Evolutionary conservation across 768 basidiomycete genomes (phyloP).

Genomic region (Leccinellum rugosiceps): DNA sequence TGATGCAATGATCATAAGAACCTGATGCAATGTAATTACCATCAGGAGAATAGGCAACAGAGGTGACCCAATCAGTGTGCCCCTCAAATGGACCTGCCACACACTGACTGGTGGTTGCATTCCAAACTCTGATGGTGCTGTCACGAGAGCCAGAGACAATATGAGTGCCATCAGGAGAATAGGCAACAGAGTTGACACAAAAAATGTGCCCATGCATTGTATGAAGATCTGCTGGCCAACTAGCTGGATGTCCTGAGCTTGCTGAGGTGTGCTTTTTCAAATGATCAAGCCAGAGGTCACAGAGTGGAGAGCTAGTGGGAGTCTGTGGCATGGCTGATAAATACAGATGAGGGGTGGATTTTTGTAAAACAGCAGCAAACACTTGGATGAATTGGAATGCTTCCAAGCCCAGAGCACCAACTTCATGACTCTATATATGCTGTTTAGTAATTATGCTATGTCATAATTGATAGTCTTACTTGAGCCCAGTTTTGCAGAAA

Average conservation of each 20-base stretch:
- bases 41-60: too few relatives aligned
- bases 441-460: not conserved
- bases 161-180: too few relatives aligned
- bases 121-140: not conserved
- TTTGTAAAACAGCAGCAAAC: not conserved
- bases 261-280: not conserved
- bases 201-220: not conserved
- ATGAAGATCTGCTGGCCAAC: not conserved
- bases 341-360: not conserved
- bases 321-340: not conserved
- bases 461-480: not conserved
- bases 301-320: not conserved
- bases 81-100: not conserved
- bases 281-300: not conserved
- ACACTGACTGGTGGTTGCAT: not conserved
- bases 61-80: rapidly evolving
- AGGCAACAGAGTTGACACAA: too few relatives aligned
- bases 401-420: not conserved
- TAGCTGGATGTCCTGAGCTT: not conserved
- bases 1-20: too few relatives aligned
- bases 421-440: not conserved
- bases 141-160: too few relatives aligned
- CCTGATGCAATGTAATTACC: too few relatives aligned
- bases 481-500: not conserved
- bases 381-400: not conserved